Conservation (phyloP, 2,329 filamentous ascomycete genomes). For the Monilinia polystroma region DNA sequence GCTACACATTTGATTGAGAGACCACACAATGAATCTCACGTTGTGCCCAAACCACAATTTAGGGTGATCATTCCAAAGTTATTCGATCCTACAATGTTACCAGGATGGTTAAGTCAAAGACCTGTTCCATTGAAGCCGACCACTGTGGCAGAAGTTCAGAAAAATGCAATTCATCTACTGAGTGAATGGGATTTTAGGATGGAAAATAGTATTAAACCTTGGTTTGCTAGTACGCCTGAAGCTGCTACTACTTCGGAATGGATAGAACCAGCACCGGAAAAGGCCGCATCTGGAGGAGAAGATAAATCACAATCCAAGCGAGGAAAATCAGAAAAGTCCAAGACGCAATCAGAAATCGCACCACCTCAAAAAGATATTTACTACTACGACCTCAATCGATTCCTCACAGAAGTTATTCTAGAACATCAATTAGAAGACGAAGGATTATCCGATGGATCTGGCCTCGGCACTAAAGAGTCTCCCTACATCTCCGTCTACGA, state of each 20-base stretch:
- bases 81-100: slow-evolving; percentile 54
- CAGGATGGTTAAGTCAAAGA: slow-evolving; percentile 51
- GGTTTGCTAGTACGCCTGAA: slow-evolving; percentile 40
- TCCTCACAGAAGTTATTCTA: slow-evolving; percentile 47
- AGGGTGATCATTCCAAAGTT: slow-evolving; percentile 52
- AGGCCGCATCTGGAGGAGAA: not conserved
- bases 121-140: slow-evolving; percentile 47
- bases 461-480: slow-evolving; percentile 43
- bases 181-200: slow-evolving; percentile 51
- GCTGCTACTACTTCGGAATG: not conserved
- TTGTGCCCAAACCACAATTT: slow-evolving; percentile 41
- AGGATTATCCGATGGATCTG: slow-evolving; percentile 46
- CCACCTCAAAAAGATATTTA: slow-evolving; percentile 34
- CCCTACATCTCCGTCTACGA: slow-evolving; percentile 29
- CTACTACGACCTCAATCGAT: slow-evolving; percentile 37
- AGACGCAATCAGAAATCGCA: slow-evolving; percentile 19
- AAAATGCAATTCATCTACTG: slow-evolving; percentile 54
- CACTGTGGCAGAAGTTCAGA: slow-evolving; percentile 51
- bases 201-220: slow-evolving; percentile 45
- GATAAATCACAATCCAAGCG: not conserved
- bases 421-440: slow-evolving; percentile 49
- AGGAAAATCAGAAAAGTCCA: not conserved
- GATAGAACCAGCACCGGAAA: not conserved
- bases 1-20: not conserved
- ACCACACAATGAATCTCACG: not conserved